Percentiles rank a stretch among this genome's conserved stretches.
These are phyloP conservation scores for Williopsis jadinii DNA, from an alignment of 1,139 yeast genomes.

Conservation along the genomic window DNA sequence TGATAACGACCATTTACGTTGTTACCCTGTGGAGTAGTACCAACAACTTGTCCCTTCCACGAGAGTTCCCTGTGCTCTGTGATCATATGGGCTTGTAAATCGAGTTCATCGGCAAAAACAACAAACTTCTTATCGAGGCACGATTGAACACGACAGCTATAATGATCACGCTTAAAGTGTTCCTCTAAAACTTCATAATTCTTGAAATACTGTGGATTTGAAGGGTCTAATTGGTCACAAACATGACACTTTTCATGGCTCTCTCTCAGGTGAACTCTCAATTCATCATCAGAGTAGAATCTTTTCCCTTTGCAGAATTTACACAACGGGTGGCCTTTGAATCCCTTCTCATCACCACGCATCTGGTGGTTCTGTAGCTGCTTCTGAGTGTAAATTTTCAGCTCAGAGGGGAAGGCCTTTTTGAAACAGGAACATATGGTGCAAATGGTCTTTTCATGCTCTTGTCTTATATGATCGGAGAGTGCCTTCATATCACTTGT, in stretches of 20 bases:
- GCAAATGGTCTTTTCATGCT: constrained; percentile 63
- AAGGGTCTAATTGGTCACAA: constrained; percentile 66
- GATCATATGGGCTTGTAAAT: constrained; percentile 81
- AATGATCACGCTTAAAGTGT: constrained; percentile 73
- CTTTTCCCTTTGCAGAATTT: constrained; percentile 67
- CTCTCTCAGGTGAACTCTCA: constrained; percentile 75
- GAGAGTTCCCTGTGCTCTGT: constrained; percentile 65
- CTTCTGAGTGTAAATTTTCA: constrained; percentile 52
- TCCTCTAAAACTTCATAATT: constrained; percentile 66
- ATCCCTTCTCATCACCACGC: constrained; percentile 64
- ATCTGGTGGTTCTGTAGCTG: constrained; percentile 65
- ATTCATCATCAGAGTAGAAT: constrained; percentile 86
- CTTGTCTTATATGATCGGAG: constrained; percentile 55
- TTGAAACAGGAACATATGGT: constrained; percentile 69
- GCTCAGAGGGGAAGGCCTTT: constrained; percentile 70
- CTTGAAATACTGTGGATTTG: constrained; percentile 68
- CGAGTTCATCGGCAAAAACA: constrained; percentile 83
- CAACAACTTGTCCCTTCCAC: constrained; percentile 41
- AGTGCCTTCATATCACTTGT: constrained; percentile 48
- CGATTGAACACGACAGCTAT: constrained; percentile 68
- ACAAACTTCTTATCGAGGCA: constrained; percentile 89
- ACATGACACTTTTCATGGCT: constrained; percentile 85
- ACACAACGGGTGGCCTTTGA: constrained; percentile 87
- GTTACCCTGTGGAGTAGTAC: constrained; percentile 24
- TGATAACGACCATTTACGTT: constrained; percentile 39